phyloP scores from a whole-genome alignment of 257 asterid species.

The Gynochthodes officinalis region DNA sequence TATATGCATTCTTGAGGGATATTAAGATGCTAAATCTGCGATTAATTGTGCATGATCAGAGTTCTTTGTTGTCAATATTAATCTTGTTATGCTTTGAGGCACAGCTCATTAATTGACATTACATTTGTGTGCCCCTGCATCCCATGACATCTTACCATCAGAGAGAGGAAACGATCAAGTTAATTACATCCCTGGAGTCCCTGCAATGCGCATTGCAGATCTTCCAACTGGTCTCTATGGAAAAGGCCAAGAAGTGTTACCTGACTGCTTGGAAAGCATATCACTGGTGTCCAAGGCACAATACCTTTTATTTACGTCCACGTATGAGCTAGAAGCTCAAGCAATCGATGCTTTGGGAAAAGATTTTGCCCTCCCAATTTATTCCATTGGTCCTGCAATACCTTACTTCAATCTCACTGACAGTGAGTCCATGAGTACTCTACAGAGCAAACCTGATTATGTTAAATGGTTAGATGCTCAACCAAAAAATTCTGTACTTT shows the following conservation, averaged over 20 bases:
- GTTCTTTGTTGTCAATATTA: neutral
- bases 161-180: conserved; percentile 40
- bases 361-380: conserved; percentile 26
- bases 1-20: too few relatives aligned
- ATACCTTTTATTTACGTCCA: conserved; percentile 39
- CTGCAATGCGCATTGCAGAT: conserved; percentile 38
- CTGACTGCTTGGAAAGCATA: conserved; percentile 16
- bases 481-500: conserved; percentile 46
- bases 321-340: conserved; percentile 44
- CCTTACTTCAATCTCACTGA: conserved; percentile 17
- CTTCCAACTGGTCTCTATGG: conserved; percentile 32
- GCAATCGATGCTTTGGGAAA: conserved; percentile 34
- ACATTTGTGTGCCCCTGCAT: neutral
- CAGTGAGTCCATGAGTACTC: neutral
- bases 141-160: conserved; percentile 10
- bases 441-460: conserved; percentile 6
- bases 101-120: neutral
- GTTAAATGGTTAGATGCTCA: conserved; percentile 51
- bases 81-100: neutral
- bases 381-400: conserved; percentile 44
- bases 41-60: neutral
- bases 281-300: conserved; percentile 28
- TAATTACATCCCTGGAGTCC: conserved; percentile 57
- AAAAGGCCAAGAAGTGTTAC: conserved; percentile 31
- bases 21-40: too few relatives aligned